phyloP scores from a whole-genome alignment of 225 moss, liverwort and hornwort genomes.

The Pseudisothecium myosuroides region DNA sequence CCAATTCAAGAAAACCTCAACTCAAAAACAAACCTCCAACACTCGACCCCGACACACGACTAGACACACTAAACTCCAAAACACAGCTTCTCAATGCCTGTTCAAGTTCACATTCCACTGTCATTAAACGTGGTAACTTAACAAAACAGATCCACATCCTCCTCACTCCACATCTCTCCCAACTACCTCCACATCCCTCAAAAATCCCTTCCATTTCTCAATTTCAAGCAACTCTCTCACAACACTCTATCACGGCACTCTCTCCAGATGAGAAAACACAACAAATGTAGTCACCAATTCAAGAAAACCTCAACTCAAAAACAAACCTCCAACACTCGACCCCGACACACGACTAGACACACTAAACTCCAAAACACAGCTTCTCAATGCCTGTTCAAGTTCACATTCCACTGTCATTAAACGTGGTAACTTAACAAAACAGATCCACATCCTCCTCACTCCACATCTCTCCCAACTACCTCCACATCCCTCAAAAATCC shows the following conservation, averaged over 20 bases:
- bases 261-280: neutral
- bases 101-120: too few relatives aligned
- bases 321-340: slow-evolving; percentile 46
- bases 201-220: neutral
- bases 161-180: neutral
- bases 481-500: neutral
- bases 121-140: too few relatives aligned
- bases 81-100: too few relatives aligned
- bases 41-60: slow-evolving; percentile 1
- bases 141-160: neutral
- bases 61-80: too few relatives aligned
- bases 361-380: neutral
- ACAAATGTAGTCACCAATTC: neutral
- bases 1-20: neutral
- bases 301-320: neutral
- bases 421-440: neutral
- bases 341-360: too few relatives aligned
- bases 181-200: neutral
- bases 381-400: neutral
- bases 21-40: slow-evolving; percentile 27
- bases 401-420: neutral
- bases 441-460: neutral
- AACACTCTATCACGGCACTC: neutral
- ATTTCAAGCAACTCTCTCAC: neutral
- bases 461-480: neutral